Conservation (phyloP, 208 protist genomes). For the Trypanosomatidae sp. region DNA sequence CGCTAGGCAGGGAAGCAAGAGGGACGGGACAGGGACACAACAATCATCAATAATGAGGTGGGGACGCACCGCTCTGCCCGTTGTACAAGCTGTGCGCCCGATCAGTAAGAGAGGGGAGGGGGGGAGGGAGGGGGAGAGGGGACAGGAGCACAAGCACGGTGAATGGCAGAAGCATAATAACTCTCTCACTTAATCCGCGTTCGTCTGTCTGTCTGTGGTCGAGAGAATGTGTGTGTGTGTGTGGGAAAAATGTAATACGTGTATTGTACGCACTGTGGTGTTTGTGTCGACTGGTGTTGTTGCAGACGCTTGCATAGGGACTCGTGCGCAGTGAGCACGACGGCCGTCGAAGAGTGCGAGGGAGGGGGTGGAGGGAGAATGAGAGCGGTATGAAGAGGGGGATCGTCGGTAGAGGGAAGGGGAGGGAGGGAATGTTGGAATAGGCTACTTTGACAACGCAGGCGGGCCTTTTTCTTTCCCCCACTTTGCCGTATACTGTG, state of each 20-base stretch:
- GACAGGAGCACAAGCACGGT: background rate
- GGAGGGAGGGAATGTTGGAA: background rate
- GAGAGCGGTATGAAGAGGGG: background rate
- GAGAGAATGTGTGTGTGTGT: background rate
- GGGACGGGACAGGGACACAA: background rate
- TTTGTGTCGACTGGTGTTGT: background rate
- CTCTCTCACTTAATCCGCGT: background rate
- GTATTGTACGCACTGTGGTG: background rate
- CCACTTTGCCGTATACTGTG: background rate
- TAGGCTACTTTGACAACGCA: background rate
- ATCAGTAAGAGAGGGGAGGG: background rate
- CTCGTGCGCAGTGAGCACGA: background rate
- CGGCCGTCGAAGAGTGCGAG: background rate
- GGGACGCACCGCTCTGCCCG: background rate
- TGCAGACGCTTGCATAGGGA: background rate
- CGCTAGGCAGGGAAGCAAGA: background rate
- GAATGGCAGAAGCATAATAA: background rate
- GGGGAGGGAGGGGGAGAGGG: background rate
- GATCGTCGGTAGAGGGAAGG: background rate
- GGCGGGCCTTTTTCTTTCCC: background rate
- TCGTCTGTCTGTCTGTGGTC: background rate
- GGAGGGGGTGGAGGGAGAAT: background rate
- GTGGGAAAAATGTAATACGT: background rate
- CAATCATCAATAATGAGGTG: background rate
- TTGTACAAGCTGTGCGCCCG: background rate